Percentiles rank a stretch among this genome's conserved stretches.
Conservation (phyloP, 83 land plant genomes). For the Thuja plicata region DNA sequence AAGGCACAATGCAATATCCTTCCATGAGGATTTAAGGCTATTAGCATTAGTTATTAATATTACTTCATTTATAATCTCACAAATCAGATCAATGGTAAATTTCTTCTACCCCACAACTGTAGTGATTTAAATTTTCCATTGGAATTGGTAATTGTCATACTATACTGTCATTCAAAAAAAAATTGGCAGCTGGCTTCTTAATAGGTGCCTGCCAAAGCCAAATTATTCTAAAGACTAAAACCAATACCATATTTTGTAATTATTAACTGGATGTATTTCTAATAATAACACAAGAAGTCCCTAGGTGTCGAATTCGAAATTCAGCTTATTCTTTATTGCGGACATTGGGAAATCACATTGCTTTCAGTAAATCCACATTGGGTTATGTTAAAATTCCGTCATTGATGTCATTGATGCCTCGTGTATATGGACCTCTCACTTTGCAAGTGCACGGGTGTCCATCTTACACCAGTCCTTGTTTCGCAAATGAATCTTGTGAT, state of each 20-base stretch:
- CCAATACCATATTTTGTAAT: background rate
- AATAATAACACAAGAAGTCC: background rate
- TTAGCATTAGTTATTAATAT: too few relatives aligned
- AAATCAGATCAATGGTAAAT: background rate
- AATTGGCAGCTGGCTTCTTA: background rate
- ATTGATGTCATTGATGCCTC: too few relatives aligned
- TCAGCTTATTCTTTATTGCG: background rate
- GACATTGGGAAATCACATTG: background rate
- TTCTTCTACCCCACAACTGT: background rate
- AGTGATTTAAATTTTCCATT: background rate
- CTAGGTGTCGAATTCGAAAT: too few relatives aligned
- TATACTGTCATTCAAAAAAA: background rate
- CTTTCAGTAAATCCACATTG: background rate
- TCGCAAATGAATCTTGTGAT: too few relatives aligned
- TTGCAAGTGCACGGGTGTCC: too few relatives aligned
- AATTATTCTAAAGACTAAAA: background rate
- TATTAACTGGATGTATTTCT: background rate
- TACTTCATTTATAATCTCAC: background rate
- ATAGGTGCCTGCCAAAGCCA: background rate
- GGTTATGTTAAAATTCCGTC: too few relatives aligned
- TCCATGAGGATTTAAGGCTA: too few relatives aligned
- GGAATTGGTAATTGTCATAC: background rate
- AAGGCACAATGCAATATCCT: too few relatives aligned
- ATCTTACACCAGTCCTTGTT: too few relatives aligned
- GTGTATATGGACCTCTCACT: too few relatives aligned